Percentiles rank a stretch among this genome's conserved stretches.
Evolutionary conservation across 2,329 filamentous ascomycete genomes (phyloP).

Genomic region (Bipolaris bicolor): DNA sequence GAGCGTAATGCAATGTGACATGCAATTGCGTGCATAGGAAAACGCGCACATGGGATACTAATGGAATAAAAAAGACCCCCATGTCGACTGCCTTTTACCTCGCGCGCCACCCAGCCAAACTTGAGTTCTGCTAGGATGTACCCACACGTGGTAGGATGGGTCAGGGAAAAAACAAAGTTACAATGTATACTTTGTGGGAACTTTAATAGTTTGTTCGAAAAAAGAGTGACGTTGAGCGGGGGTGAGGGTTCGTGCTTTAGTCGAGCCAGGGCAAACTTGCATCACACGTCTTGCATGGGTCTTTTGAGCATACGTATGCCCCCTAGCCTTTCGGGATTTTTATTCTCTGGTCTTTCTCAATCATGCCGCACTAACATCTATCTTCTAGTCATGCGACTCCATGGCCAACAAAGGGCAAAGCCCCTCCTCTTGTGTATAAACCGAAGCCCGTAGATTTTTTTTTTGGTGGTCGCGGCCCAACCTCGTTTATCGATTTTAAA

Average conservation of each 20-base stretch:
- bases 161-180: neutral
- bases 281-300: neutral
- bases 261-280: neutral
- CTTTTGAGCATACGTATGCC: neutral
- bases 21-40: conserved; percentile 18
- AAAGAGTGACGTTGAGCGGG: neutral
- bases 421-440: neutral
- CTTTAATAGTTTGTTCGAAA: neutral
- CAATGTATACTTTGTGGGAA: neutral
- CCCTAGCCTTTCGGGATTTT: neutral
- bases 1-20: conserved; percentile 17
- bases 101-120: neutral
- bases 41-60: conserved; percentile 7
- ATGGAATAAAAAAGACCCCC: neutral
- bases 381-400: neutral
- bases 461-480: conserved; percentile 14
- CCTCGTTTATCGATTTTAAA: neutral
- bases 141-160: neutral
- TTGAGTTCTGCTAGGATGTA: neutral
- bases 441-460: neutral
- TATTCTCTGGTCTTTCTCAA: neutral
- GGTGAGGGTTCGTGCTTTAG: neutral
- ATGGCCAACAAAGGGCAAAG: neutral
- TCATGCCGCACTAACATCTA: neutral
- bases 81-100: neutral